These are phyloP conservation scores for Phellopilus nigrolimitatus DNA, from an alignment of 1,284 basidiomycete species.

Conservation along the genomic window DNA sequence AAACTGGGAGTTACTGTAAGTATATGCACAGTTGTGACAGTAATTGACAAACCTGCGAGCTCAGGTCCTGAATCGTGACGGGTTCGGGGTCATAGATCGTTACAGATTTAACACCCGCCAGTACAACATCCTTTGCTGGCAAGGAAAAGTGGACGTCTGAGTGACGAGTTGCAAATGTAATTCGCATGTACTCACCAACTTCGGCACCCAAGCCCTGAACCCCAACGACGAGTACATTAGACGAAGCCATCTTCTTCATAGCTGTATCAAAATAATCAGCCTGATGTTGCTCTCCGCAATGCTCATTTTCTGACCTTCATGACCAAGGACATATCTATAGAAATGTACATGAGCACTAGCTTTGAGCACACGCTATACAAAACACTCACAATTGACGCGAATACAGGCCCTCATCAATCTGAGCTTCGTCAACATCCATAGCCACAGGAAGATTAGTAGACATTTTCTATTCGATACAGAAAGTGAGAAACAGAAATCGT, in stretches of 20 bases:
- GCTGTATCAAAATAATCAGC: constrained; percentile 46
- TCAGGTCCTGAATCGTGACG: constrained; percentile 83
- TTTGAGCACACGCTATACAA: constrained; percentile 19
- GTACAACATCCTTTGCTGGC: constrained; percentile 90
- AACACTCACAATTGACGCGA: constrained; percentile 87
- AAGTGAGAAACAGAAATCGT: neutral
- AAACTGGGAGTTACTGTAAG: constrained; percentile 53
- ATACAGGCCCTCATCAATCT: constrained; percentile 90
- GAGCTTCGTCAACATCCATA: constrained; percentile 82
- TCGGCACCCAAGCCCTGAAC: constrained; percentile 93
- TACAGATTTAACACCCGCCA: constrained; percentile 98
- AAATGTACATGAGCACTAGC: constrained; percentile 25
- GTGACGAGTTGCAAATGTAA: constrained; percentile 1
- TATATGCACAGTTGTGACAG: neutral
- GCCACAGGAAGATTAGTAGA: constrained; percentile 47
- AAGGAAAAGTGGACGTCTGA: constrained; percentile 8
- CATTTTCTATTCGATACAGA: constrained; percentile 35
- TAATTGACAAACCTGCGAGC: constrained; percentile 70
- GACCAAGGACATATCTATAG: constrained; percentile 87
- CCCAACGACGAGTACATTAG: constrained; percentile 94
- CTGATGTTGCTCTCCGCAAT: constrained; percentile 10
- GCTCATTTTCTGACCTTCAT: constrained; percentile 67
- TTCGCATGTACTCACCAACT: constrained; percentile 61
- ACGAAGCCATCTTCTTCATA: constrained; percentile 99
- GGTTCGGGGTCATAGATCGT: constrained; percentile 94